Conservation (phyloP, 352 stramenopile genomes). For the Thraustochytrium striatum region DNA sequence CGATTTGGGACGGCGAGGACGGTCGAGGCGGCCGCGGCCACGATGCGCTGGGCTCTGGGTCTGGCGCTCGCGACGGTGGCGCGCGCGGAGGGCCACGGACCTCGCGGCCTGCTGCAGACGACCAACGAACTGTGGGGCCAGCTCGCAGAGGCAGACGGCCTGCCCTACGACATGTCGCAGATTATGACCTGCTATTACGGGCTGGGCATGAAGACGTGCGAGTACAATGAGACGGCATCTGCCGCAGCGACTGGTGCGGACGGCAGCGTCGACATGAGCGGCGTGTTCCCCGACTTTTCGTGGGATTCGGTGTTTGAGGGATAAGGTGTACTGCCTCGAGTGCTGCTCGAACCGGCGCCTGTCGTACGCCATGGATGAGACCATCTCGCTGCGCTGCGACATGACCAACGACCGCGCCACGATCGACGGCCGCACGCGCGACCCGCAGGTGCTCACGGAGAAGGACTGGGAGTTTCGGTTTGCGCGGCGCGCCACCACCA, state of each 20-base stretch:
- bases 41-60: too few species aligned
- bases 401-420: background rate
- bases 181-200: constrained; percentile 1
- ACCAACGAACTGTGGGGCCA: constrained; percentile 11
- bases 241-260: background rate
- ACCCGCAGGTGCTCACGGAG: background rate
- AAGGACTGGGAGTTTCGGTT: constrained; percentile 34
- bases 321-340: background rate
- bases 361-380: background rate
- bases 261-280: background rate
- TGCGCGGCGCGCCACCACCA: background rate
- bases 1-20: background rate
- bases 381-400: constrained; percentile 1
- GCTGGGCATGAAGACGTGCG: constrained; percentile 14
- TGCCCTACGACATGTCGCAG: background rate
- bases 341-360: constrained; percentile 36
- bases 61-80: too few species aligned
- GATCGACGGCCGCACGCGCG: background rate
- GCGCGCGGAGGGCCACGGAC: background rate
- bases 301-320: constrained; percentile 10
- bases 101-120: background rate
- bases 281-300: constrained; percentile 20
- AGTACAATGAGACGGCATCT: background rate
- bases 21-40: background rate
- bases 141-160: background rate